These are phyloP conservation scores for Epichloe sibirici DNA, from an alignment of 2,329 filamentous ascomycete species.

Conservation along the genomic window DNA sequence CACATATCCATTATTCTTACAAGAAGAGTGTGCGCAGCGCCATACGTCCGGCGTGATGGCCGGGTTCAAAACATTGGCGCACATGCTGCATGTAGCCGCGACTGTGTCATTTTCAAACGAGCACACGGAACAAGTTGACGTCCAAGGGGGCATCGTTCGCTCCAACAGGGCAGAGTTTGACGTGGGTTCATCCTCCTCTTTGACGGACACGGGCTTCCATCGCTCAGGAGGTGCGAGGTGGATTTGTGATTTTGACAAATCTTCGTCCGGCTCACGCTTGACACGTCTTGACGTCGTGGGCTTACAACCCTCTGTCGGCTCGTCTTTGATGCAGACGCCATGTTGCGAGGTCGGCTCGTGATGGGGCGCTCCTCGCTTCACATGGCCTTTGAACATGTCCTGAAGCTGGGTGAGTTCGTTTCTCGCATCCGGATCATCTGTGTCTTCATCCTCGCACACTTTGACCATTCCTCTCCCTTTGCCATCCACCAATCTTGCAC, in stretches of 20 bases:
- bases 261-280: slow-evolving; percentile 1
- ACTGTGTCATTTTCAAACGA: slow-evolving; percentile 48
- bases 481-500: slow-evolving; percentile 50
- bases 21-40: slow-evolving; percentile 46
- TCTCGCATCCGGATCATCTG: slow-evolving; percentile 30
- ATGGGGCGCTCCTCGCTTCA: slow-evolving; percentile 9
- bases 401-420: slow-evolving; percentile 54
- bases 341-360: not conserved
- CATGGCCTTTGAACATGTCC: slow-evolving; percentile 18
- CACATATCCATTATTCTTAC: slow-evolving; percentile 44
- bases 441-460: slow-evolving; percentile 59
- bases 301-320: not conserved
- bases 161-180: not conserved
- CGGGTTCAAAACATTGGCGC: slow-evolving; percentile 55
- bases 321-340: not conserved
- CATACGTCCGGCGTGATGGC: slow-evolving; percentile 45
- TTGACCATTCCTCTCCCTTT: slow-evolving; percentile 58
- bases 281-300: not conserved
- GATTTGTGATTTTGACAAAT: not conserved
- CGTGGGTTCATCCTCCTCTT: not conserved
- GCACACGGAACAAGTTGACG: slow-evolving; percentile 45
- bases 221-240: not conserved
- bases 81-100: slow-evolving; percentile 52
- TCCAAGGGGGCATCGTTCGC: not conserved
- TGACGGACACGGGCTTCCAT: not conserved